A percentile compares a stretch with the other conserved stretches of the same genome.
Conservation (phyloP, 2,329 filamentous ascomycete genomes). For the Gliomastix tumulicola region DNA sequence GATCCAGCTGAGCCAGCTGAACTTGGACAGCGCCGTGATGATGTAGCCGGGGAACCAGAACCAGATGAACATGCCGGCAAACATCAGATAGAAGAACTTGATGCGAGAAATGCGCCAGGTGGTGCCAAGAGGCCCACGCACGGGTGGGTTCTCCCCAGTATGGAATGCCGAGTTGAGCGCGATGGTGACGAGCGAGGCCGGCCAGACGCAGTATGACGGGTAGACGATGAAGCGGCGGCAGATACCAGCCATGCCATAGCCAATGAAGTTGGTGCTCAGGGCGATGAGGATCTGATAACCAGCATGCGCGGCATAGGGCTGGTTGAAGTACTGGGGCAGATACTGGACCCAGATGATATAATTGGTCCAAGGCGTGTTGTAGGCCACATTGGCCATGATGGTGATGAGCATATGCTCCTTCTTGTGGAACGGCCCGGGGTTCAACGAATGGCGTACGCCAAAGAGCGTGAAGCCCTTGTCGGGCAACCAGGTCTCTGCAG, state of each 20-base stretch:
- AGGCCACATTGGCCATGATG: conserved; percentile 55
- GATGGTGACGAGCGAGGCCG: conserved; percentile 46
- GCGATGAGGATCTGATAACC: conserved; percentile 49
- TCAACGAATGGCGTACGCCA: conserved; percentile 39
- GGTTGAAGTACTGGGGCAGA: conserved; percentile 46
- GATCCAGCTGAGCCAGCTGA: conserved; percentile 54
- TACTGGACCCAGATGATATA: conserved; percentile 48
- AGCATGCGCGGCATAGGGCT: conserved; percentile 43
- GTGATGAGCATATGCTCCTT: conserved; percentile 58
- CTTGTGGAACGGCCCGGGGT: conserved; percentile 49
- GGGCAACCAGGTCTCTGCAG: conserved; percentile 42
- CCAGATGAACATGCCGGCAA: conserved; percentile 47
- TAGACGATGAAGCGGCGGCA: conserved; percentile 47
- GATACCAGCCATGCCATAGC: conserved; percentile 52
- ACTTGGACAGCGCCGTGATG: conserved; percentile 42
- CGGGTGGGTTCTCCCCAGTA: conserved; percentile 29
- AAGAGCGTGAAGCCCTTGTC: conserved; percentile 39
- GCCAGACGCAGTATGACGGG: conserved; percentile 51
- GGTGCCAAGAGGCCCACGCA: conserved; percentile 32
- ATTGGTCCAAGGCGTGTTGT: conserved; percentile 45
- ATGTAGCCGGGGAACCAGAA: conserved; percentile 53
- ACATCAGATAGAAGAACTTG: conserved; percentile 43
- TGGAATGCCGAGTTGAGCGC: conserved; percentile 48
- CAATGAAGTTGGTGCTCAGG: conserved; percentile 49
- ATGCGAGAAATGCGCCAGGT: conserved; percentile 40